Evolutionary conservation across 306 rosid genomes (phyloP).

Genomic region (Citrullus mucosospermus): DNA sequence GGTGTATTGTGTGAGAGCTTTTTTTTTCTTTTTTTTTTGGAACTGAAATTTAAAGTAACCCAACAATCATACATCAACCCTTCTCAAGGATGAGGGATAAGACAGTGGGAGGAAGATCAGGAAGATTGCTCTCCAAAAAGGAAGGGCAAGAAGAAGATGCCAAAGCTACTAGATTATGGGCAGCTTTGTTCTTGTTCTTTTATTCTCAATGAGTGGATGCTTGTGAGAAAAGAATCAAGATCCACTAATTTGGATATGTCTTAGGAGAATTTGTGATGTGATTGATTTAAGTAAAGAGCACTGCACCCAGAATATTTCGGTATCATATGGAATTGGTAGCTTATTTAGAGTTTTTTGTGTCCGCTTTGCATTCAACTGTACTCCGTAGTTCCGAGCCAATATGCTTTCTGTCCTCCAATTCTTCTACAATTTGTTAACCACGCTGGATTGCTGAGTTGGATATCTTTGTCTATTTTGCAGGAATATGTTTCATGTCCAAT

Average conservation of each 20-base stretch:
- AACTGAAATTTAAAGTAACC: too few species aligned
- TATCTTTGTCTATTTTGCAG: slow-evolving; percentile 28
- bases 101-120: too few species aligned
- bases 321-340: not conserved
- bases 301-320: not conserved
- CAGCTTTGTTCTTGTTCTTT: not conserved
- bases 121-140: too few species aligned
- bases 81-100: too few species aligned
- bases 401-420: not conserved
- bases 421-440: not conserved
- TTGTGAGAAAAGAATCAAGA: not conserved
- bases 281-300: not conserved
- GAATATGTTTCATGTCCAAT: slow-evolving; percentile 91
- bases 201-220: not conserved
- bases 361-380: not conserved
- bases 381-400: not conserved
- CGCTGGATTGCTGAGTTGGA: slow-evolving; percentile 17
- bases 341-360: not conserved
- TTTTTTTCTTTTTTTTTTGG: too few species aligned
- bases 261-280: not conserved
- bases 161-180: not conserved
- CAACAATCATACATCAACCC: too few species aligned
- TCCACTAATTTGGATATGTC: not conserved
- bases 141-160: too few species aligned
- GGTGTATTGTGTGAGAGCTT: not conserved